Evolutionary conservation across 1,284 basidiomycete genomes (phyloP), one percentile per base, ranked within the genome.

Genomic region (Austroboletus rostrupii): DNA sequence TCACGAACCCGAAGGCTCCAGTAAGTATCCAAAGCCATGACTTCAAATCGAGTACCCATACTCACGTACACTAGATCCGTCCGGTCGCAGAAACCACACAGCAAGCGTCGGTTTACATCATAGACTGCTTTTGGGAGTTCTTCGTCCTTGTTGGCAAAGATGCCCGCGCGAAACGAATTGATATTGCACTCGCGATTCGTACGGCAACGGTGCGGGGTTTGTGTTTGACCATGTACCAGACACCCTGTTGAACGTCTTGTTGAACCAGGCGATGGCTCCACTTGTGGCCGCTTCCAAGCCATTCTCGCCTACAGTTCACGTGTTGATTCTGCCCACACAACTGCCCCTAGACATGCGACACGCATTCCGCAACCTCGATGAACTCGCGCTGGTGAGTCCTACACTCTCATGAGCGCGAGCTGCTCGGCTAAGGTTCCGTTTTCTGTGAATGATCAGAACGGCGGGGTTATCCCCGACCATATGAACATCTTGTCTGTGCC

Each of bases 41-140:
- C 14, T 45, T 6, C 32, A 26, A 31, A 33, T 16, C 23, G 23
- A 26, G 6, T 26, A 1, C 23, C 23, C 23, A 26, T 11, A 8
- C 47, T 56, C 20, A 60, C 19, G 2, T 28, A 16, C 28, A 4
- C 21, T 42, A 76, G 71, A 54, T 69, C 19, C 52, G 57, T 32
- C 50, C 61, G n/a, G 56, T 74, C 14, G 53, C 58, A 19, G 53
- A 57, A 31, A 58, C 50, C 1, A 53, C 65, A 12, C 55, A 69
- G 8, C 57, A 66, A 38, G 60, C 61, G 14, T 77, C 72, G 17
- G 76, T 90, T 10, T 82, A 80, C 58, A 67, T 91, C 35, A 61
- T 88, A 29, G 83, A 90, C 60, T 87, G 85, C 57, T 69, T 81
- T 19, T 87, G 87, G 78, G 88, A 91, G 66, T 70, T 85, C 39